Evolutionary conservation across 208 protist species (phyloP).

Genomic region (Trypanosoma melophagium): DNA sequence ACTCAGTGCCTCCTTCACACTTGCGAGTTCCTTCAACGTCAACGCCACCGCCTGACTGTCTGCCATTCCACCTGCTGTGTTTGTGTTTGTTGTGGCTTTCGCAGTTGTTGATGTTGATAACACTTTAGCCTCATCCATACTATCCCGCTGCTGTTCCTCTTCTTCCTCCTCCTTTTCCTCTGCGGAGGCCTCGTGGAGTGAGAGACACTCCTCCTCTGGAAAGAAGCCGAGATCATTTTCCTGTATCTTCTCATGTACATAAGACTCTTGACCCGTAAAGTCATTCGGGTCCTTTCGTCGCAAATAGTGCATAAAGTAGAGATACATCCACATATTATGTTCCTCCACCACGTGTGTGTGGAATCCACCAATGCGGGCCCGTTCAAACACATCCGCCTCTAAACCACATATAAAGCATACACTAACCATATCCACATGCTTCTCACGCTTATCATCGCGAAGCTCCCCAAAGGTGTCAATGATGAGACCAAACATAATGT

Average conservation of each 20-base stretch:
- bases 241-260: slow-evolving; percentile 63
- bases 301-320: slow-evolving; percentile 92
- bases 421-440: slow-evolving; percentile 78
- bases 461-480: slow-evolving; percentile 93
- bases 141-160: neutral
- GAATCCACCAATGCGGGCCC: slow-evolving; percentile 65
- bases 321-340: slow-evolving; percentile 96
- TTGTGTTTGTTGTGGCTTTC: too few species aligned
- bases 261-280: slow-evolving; percentile 86
- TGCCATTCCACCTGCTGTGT: neutral
- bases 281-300: slow-evolving; percentile 71
- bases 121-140: neutral
- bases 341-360: slow-evolving; percentile 81
- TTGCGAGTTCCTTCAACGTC: slow-evolving; percentile 39
- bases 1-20: slow-evolving; percentile 37
- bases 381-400: slow-evolving; percentile 80
- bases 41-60: slow-evolving; percentile 4
- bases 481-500: slow-evolving; percentile 96
- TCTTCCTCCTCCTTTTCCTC: neutral
- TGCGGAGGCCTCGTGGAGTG: slow-evolving; percentile 24
- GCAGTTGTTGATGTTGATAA: too few species aligned
- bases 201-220: slow-evolving; percentile 61
- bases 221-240: slow-evolving; percentile 71
- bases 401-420: slow-evolving; percentile 94
- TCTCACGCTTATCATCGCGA: slow-evolving; percentile 81